Evolutionary conservation across 2,329 filamentous ascomycete genomes (phyloP), one percentile per base, ranked within the genome.

Genomic region (Nothophaeocryptopus gaeumannii): DNA sequence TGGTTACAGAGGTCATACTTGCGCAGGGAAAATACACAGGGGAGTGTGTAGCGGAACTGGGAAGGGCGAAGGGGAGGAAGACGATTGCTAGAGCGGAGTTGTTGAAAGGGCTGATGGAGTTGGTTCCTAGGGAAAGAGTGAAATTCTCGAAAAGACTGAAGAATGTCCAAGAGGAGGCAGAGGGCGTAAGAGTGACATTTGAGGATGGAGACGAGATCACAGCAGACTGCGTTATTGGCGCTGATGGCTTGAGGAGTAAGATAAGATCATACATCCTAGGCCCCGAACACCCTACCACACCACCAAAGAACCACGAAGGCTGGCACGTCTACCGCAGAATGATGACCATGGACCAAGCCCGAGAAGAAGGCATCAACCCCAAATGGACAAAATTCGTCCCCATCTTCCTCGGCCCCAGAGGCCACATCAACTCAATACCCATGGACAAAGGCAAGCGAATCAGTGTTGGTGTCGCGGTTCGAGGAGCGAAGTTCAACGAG

Each of bases 241-340:
- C 77, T 0, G 78, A 81, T 60, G 79, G 79, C 34, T 74, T 81
- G 39, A 74, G 76, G 56, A 79, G 76, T 14, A 65, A 69, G 2
- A 70, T 77, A 16, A 67, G 70, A 10, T 65, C 63, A 16, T 71
- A 71, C n/a, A 74, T 79, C 45, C 67, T 75, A 2, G 64, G 64
- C 8, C 49, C 59, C 15, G 58, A 64, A 42, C 64, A 67, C 39
- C 64, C 65, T n/a, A 63, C 64, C 3, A 60, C 62, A 2, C 50
- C 51, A 7, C 61, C 64, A 2, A 60, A 60, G 45, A 67, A 67
- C 43, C 59, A 64, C 39, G 63, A 66, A 30, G 61, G 63, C 38
- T 66, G 63, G 61, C 61, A 64, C 41, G 58, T 66, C 34, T 65
- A 66, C 48, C 61, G 63, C 8, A 59, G 62, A 8, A 61, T 66